Evolutionary conservation across 2,329 filamentous ascomycete genomes (phyloP), one percentile per base, ranked within the genome.

Genomic region (Claviceps spartinae): DNA sequence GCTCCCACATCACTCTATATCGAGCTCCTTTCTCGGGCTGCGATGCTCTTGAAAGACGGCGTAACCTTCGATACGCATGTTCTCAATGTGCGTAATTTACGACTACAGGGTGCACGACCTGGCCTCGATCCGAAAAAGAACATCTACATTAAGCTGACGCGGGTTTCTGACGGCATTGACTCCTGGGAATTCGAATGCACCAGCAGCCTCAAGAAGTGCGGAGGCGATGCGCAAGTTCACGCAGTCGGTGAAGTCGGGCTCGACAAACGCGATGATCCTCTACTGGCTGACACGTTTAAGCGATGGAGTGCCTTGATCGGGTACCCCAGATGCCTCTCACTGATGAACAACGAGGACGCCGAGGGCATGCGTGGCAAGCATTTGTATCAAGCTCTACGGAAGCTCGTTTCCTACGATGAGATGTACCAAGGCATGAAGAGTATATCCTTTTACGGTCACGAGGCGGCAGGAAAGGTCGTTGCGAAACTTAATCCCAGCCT

Each of bases 401-500:
- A 26, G 36, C 16, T 48, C 18, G 46, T 40, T 20, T 26, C 18
- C 34, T 48, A 38, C 14, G 34, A 24, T 16, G 34, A 37, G 20
- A 48, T 48, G 46, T 48, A 40, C 20, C 46, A 40, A 26, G 46
- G 36, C 34, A 48, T 48, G 46, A 48, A 48, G 18, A 48, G 46
- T 14, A 40, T 48, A 13, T 37, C 46, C 14, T 48, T 11, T 16
- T 14, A 11, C 34, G 46, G 46, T 22, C 11, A 48, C 36, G 46
- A 48, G n/a, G 46, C 46, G 36, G 36, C 46, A 6, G 46, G 34
- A 5, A 24, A 26, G 20, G 36, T 48, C 34, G 36, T 22, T 7
- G 46, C 46, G 24, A 38, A 37, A 13, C 34, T 40, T 36, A 18
- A 48, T 40, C 18, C 36, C 18, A 40, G 5, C 13, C 14, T 40